Evolutionary conservation across 2,329 filamentous ascomycete genomes (phyloP).

Genomic region (Diaporthe sp.): DNA sequence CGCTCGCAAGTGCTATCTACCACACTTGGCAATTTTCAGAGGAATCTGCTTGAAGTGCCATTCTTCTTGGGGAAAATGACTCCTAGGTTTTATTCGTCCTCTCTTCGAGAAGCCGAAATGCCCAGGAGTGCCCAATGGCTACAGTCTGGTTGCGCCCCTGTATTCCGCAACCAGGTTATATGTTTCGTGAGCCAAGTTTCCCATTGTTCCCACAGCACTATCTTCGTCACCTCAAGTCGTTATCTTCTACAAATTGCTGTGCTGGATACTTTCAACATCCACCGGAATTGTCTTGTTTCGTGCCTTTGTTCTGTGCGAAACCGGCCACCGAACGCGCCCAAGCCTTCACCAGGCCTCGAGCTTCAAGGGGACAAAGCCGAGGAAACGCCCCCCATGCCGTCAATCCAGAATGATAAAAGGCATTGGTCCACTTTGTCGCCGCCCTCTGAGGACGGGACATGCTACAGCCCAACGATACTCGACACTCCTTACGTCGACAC

Average conservation of each 20-base stretch:
- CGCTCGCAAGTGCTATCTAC: neutral
- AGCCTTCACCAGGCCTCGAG: constrained; percentile 6
- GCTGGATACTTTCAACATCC: neutral
- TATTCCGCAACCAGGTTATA: constrained; percentile 16
- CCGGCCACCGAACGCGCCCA: constrained; percentile 19
- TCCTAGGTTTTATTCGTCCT: too few relatives aligned
- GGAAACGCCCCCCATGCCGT: neutral
- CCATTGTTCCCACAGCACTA: constrained; percentile 9
- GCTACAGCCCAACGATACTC: neutral
- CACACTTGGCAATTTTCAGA: neutral
- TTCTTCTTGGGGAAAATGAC: neutral
- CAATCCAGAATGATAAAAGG: constrained; percentile 36
- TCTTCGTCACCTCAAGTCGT: neutral
- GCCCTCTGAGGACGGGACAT: neutral
- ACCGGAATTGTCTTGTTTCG: constrained; percentile 31
- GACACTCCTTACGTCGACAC: constrained; percentile 1
- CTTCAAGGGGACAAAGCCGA: constrained; percentile 37
- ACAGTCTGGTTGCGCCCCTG: neutral
- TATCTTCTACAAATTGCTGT: neutral
- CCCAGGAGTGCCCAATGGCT: neutral
- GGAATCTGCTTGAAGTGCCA: neutral
- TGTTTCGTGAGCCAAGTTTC: neutral
- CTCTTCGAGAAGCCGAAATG: neutral
- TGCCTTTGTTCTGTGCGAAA: constrained; percentile 41
- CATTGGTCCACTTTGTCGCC: neutral